These are phyloP conservation scores for Russula compacta DNA, from an alignment of 768 basidiomycete genomes.

Conservation along the genomic window DNA sequence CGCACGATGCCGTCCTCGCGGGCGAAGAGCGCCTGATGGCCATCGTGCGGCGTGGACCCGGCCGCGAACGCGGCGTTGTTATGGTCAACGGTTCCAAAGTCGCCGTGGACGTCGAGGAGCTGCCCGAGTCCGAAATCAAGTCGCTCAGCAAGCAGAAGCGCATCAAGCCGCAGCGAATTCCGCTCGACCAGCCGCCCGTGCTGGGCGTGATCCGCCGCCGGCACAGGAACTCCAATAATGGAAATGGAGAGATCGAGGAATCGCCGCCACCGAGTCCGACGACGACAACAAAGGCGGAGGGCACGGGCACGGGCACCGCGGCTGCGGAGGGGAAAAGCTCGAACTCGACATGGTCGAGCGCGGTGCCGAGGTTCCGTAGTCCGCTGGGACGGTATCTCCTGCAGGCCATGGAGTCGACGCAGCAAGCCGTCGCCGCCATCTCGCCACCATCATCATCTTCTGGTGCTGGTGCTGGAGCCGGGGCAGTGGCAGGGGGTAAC, in stretches of 20 bases:
- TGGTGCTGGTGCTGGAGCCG: no score
- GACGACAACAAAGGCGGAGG: neutral
- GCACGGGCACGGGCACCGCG: no score
- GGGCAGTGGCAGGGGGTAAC: conserved; percentile 29
- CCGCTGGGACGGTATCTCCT: conserved; percentile 64
- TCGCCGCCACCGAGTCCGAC: conserved; percentile 12
- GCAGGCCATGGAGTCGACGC: conserved; percentile 67
- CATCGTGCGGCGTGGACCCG: conserved; percentile 65
- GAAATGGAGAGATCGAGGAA: conserved; percentile 44
- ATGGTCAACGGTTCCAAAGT: conserved; percentile 86
- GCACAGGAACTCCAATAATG: conserved; percentile 44
- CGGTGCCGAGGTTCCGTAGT: conserved; percentile 58
- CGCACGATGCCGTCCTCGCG: conserved; percentile 72
- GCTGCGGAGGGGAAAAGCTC: conserved; percentile 7
- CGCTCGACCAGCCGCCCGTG: conserved; percentile 89
- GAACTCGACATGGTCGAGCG: conserved; percentile 35
- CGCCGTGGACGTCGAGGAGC: conserved; percentile 79
- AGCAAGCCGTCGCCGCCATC: conserved; percentile 71
- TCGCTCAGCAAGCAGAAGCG: conserved; percentile 74
- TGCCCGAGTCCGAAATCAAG: conserved; percentile 82
- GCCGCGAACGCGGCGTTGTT: conserved; percentile 65
- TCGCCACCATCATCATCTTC: conserved; percentile 39
- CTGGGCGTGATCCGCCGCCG: conserved; percentile 59
- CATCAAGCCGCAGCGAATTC: conserved; percentile 74
- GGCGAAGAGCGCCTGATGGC: conserved; percentile 67